Conservation (phyloP, 2,329 filamentous ascomycete genomes). For the Bisporella sp. region DNA sequence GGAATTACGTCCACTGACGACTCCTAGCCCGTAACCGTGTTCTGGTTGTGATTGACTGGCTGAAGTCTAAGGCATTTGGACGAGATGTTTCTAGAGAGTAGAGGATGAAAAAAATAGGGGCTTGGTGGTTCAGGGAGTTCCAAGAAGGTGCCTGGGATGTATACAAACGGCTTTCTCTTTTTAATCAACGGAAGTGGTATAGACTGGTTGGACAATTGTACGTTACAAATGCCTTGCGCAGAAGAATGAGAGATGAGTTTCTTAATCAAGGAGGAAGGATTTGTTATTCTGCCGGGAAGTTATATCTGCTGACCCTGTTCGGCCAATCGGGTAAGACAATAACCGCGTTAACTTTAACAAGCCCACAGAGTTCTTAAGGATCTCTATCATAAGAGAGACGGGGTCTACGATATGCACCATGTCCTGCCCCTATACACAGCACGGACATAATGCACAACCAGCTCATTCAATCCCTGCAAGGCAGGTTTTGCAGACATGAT, state of each 20-base stretch:
- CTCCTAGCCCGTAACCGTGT: constrained; percentile 79
- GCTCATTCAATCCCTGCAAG: too few species aligned
- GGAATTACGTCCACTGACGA: constrained; percentile 10
- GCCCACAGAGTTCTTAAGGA: too few species aligned
- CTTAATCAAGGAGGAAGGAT: not conserved
- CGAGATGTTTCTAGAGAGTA: constrained; percentile 88
- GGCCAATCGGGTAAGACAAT: not conserved
- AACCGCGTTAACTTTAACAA: too few species aligned
- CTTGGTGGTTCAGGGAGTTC: not conserved
- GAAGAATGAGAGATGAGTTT: not conserved
- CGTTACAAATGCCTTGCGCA: not conserved
- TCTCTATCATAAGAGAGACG: too few species aligned
- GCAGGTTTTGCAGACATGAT: too few species aligned
- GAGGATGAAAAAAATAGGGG: not conserved
- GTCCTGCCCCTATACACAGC: too few species aligned
- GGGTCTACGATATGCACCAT: too few species aligned
- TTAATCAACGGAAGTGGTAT: not conserved
- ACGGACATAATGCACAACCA: too few species aligned
- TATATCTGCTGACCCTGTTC: not conserved
- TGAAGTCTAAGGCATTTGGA: constrained; percentile 94
- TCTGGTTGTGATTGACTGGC: constrained; percentile 88
- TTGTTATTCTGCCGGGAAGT: not conserved
- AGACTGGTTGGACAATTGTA: not conserved
- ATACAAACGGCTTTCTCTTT: not conserved
- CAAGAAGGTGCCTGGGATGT: not conserved